These are phyloP conservation scores for Clonostachys rosea DNA, from an alignment of 2,329 filamentous ascomycete species.

Conservation along the genomic window DNA sequence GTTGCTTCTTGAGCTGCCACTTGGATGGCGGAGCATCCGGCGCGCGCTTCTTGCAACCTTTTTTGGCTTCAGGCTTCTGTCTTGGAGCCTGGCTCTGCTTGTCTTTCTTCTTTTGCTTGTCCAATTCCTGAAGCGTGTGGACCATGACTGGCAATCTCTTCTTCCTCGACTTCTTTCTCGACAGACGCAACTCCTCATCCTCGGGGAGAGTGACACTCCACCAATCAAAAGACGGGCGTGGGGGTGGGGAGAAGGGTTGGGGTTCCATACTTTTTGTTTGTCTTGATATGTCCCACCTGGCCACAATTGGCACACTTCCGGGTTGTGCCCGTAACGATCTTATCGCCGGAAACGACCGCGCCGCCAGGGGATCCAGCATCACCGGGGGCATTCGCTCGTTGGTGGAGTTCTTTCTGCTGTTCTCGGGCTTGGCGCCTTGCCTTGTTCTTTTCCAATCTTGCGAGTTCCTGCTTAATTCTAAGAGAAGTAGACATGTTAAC, in stretches of 20 bases:
- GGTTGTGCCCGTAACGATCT: conserved; percentile 59
- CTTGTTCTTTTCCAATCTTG: conserved; percentile 84
- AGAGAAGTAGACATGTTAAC: conserved; percentile 6
- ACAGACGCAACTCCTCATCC: conserved; percentile 5
- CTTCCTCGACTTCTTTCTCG: conserved; percentile 2
- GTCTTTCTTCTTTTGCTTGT: conserved; percentile 8
- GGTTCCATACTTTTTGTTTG: conserved; percentile 84
- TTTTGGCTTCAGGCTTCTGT: conserved; percentile 8
- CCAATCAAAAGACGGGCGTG: conserved; percentile 24
- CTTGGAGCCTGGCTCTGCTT: conserved; percentile 6
- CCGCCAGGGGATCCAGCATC: conserved; percentile 38
- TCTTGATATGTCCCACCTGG: conserved; percentile 96
- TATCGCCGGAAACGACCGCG: conserved; percentile 34
- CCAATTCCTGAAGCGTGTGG: conserved; percentile 12
- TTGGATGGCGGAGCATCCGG: not conserved
- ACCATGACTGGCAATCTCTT: conserved; percentile 10
- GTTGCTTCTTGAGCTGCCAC: not conserved
- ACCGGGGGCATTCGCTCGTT: conserved; percentile 32
- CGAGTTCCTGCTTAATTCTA: conserved; percentile 59
- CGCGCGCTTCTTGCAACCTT: not conserved
- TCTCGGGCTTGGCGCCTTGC: conserved; percentile 87
- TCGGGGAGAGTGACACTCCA: conserved; percentile 7
- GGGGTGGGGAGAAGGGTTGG: conserved; percentile 4
- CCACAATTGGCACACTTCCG: conserved; percentile 98
- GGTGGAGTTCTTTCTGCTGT: conserved; percentile 71